Conservation (phyloP, 2,329 filamentous ascomycete species). For the Metarhizium album region DNA sequence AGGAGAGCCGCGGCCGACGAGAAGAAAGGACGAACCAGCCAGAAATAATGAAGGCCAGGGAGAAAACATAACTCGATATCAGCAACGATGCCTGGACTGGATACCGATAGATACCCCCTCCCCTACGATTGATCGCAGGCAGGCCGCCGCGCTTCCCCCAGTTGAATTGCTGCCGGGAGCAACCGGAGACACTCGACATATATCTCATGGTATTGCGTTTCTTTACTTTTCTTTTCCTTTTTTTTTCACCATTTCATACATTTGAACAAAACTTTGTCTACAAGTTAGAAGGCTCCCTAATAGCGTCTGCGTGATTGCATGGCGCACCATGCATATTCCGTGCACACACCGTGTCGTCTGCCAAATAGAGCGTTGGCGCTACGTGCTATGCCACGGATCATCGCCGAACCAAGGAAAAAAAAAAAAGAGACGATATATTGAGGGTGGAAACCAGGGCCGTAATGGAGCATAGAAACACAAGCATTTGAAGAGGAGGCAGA, state of each 20-base stretch:
- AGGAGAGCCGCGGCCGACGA: background rate
- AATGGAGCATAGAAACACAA: background rate
- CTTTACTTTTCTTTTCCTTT: too few species aligned
- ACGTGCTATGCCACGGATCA: background rate
- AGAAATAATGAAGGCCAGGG: background rate
- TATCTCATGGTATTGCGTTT: background rate
- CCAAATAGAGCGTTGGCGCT: too few species aligned
- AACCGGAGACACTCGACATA: background rate
- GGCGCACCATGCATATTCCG: too few species aligned
- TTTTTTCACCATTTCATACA: too few species aligned
- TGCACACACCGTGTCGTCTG: too few species aligned
- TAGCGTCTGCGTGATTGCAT: background rate
- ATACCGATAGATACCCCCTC: slow-evolving; percentile 3
- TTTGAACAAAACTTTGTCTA: too few species aligned
- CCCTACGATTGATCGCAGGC: background rate
- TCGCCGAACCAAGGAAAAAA: background rate
- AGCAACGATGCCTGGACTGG: slow-evolving; percentile 3
- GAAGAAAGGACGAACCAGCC: background rate
- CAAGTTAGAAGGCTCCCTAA: background rate
- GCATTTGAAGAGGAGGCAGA: background rate
- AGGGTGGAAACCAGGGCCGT: too few species aligned
- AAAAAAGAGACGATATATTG: background rate
- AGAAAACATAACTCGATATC: background rate
- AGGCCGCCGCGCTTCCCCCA: background rate
- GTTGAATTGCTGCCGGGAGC: background rate